Evolutionary conservation across 805 yeast species (phyloP), one percentile per base, ranked within the genome.

Genomic region (Ogataea zsoltii): DNA sequence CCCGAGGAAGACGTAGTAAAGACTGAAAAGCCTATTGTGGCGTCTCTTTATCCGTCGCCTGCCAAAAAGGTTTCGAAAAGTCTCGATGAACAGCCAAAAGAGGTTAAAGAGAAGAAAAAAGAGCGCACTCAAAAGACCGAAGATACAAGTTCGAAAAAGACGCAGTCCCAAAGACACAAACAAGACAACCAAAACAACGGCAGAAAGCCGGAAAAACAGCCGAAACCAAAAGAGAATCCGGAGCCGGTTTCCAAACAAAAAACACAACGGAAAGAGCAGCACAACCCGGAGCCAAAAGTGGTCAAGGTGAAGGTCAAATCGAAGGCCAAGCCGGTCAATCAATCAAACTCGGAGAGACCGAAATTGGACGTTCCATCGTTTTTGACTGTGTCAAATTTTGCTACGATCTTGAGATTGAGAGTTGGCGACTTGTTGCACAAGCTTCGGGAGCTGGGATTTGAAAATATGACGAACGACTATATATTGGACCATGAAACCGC

Each of bases 401-500:
- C 97, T 0, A 80, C 84, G 30, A 70, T 87, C 15, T 64, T 94
- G 51, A 76, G 79, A 45, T 79, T 87, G 10, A 77, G 90, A 14
- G 76, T 85, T 18, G 79, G 79, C 18, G 75, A 71, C 12, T 70
- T 94, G 3, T 70, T 85, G 39, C 64, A 65, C 28, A 81, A 79
- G 42, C 71, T 92, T 67, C 68, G 70, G 42, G 77, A 69, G 1
- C 70, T 89, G 55, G 98, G 98, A 0, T 91, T 86, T 61, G 85
- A 84, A 46, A 73, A 72, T 39, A 70, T 75, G 65, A 77, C 89
- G 30, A 83, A 85, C 54, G 87, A 88, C 58, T 86, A 81, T 64
- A 87, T 94, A 53, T 66, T 94, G 23, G 96, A 94, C 52, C 80
- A 76, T 47, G 98, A 91, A 57, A 88, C 88, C 29, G 94, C 96